Evolutionary conservation across 192 early-diverging fungal species (phyloP), one percentile per base, ranked within the genome.

Genomic region (Helicostylum pulchrum): DNA sequence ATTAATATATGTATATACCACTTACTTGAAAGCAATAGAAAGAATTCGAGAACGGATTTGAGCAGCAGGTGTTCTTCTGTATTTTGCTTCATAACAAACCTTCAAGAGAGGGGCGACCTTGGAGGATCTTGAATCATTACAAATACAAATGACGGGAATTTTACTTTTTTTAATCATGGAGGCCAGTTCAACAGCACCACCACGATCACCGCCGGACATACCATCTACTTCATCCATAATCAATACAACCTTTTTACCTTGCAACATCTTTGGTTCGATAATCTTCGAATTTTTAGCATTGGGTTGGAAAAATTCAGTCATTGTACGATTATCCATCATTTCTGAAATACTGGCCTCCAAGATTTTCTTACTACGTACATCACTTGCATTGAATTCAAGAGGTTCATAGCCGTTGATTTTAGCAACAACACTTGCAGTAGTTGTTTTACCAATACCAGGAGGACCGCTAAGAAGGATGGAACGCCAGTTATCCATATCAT

Each of bases 221-320:
- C 98, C 98, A 73, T 99, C 98, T 0, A 97, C 94, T 72, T 99
- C 98, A 78, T 99, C 98, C 98, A 99, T 99, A 46, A 99, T 90
- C 6, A 99, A 73, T 0, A 96, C 83, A 19, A 80, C 77, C 61
- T 83, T 85, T 42, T 75, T 80, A 31, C 59, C 68, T 60, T 2
- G 57, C 9, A 39, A 39, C 36, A 39, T 39, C 36, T 39, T 39
- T 6, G 36, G 36, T 10, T 39, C 36, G 9, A 39, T 39, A 39
- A 0, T 4, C 9, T 39, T 7, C n/a, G 11, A 45, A 20, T 36
- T 21, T n/a, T 14, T 32, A 15, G 44, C 11, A 15, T 49, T 19
- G 42, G 58, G 36, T 23, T 48, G 39, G 17, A 75, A 75, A 67
- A 81, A 88, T 61, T 86, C 85, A 2, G 78, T 74, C 73, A 88